Evolutionary conservation across 805 yeast species (phyloP), one percentile per base, ranked within the genome.

Genomic region (Kazachstania viticola): DNA sequence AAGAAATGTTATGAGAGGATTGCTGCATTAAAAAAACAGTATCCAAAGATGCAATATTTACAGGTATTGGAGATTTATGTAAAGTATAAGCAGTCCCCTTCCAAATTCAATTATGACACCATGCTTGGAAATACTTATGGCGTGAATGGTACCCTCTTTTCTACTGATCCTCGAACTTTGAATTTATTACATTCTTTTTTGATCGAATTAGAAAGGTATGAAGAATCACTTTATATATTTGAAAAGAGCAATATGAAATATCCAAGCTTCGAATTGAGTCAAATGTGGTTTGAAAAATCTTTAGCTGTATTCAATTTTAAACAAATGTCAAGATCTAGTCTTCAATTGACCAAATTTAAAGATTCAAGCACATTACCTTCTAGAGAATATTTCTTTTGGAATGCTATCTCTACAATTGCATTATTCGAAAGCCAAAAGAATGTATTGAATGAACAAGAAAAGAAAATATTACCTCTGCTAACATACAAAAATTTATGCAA

Each of bases 231-330:
- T 14, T 62, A 58, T 29, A 64, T 72, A 0, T 77, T 68, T 46
- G 84, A 76, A 38, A 66, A 60, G 33, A 75, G 76, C 3, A 64
- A 69, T 27, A 68, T 69, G 46, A 72, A 68, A 46, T 74, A 71
- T 41, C 75, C 79, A 3, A 62, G 66, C 4, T 56, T 62, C 27
- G 61, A 61, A 8, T 49, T 71, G 21, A 54, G 71, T 5, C 54
- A 62, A 27, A 61, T 60, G 21, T 81, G 88, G 85, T 75, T 75
- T 47, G 63, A 63, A 25, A 55, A 64, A 25, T 60, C 77, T 18
- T 46, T 76, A 18, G 62, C 62, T 5, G 56, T 55, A 24, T 60
- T 58, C 23, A 73, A 79, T 49, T 49, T 62, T 16, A 54, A 64
- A 28, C 67, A 71, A 12, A 53, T 76, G 51, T 79, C 75, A 33